Percentiles rank a stretch among this genome's conserved stretches.
Evolutionary conservation across 345 rosid species (phyloP).

Genomic region (Odontarrhena argentea): DNA sequence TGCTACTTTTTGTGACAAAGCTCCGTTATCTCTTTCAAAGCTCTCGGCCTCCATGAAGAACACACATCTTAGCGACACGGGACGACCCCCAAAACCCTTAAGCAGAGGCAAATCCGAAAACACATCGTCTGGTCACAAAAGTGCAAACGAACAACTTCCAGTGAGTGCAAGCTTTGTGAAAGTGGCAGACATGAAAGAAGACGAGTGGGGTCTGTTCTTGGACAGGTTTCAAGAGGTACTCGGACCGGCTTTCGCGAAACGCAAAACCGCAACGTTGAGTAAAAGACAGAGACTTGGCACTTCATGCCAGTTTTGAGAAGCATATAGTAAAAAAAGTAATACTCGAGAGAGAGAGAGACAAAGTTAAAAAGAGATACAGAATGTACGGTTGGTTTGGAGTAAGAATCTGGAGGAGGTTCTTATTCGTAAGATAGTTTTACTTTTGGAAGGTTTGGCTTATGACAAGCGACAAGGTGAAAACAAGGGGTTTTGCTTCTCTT

Average conservation of each 20-base stretch:
- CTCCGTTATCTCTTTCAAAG: slow-evolving; percentile 53
- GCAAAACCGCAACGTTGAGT: slow-evolving; percentile 65
- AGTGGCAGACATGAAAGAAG: slow-evolving; percentile 82
- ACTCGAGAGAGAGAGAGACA: slow-evolving; percentile 10
- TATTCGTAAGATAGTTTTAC: slow-evolving; percentile 26
- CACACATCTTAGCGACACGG: slow-evolving; percentile 59
- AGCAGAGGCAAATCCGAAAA: slow-evolving; percentile 55
- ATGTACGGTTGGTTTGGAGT: slow-evolving; percentile 32
- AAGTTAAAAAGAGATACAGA: slow-evolving; percentile 13
- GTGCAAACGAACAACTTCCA: slow-evolving; percentile 90
- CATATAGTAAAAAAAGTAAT: slow-evolving; percentile 31
- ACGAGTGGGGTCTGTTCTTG: slow-evolving; percentile 75
- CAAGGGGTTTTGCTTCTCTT: slow-evolving; percentile 30
- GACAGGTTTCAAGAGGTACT: slow-evolving; percentile 80
- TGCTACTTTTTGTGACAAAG: slow-evolving; percentile 39
- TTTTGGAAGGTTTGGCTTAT: slow-evolving; percentile 42
- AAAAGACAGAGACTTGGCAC: slow-evolving; percentile 98
- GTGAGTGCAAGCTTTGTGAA: slow-evolving; percentile 75
- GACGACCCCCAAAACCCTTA: slow-evolving; percentile 41
- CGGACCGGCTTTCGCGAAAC: slow-evolving; percentile 64
- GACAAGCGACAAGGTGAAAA: slow-evolving; percentile 36
- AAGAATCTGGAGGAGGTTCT: slow-evolving; percentile 23
- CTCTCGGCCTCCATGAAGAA: slow-evolving; percentile 77
- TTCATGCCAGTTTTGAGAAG: slow-evolving; percentile 93
- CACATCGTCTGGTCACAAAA: slow-evolving; percentile 78